Evolutionary conservation across 371 early-diverging fungal genomes (phyloP), one percentile per base, ranked within the genome.

Genomic region (Syncephalastrum contaminatum): DNA sequence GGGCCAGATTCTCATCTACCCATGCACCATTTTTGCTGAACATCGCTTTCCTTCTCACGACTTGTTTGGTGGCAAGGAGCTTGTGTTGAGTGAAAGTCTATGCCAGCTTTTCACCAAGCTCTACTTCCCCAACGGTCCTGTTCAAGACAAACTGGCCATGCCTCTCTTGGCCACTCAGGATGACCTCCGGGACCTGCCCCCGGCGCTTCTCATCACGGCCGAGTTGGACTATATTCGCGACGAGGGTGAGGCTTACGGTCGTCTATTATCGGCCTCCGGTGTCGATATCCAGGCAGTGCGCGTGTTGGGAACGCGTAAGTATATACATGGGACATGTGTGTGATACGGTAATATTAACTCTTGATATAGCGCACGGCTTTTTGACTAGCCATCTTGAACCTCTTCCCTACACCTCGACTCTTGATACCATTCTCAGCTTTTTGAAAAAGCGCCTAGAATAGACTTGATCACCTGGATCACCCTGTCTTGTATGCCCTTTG

Each of bases 241-340:
- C 16, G 62, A 64, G 49, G 69, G 69, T 12, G 59, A 59, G 20
- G 53, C 25, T 0, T 64, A 62, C 55, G 59, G 54, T 1, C 50
- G 59, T 4, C 52, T 25, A 12, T 48, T 68, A 40, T 25, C 50
- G 2, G 27, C 43, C 12, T 61, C 64, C n/a, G 64, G 64, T 24
- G 64, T 64, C 5, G 41, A 54, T 6, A 51, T 48, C 4, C 19
- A 30, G 4, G 49, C 52, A 8, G 48, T 59, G 0, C 61, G 69
- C 8, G 18, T 60, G 2, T 5, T 64, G 15, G 61, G 69, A 27
- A 43, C 61, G 19, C 19, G 58, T 58, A 20, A 51, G 58, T 48
- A 10, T n/a, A 3, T 2, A 19, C 14, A 12, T 8, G 8, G 13
- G 14, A 12, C 5, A 25, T 25, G 25, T 30, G 5, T 12, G 7